Evolutionary conservation across 495 filamentous ascomycete species (phyloP).

Genomic region (Tuber borchii): DNA sequence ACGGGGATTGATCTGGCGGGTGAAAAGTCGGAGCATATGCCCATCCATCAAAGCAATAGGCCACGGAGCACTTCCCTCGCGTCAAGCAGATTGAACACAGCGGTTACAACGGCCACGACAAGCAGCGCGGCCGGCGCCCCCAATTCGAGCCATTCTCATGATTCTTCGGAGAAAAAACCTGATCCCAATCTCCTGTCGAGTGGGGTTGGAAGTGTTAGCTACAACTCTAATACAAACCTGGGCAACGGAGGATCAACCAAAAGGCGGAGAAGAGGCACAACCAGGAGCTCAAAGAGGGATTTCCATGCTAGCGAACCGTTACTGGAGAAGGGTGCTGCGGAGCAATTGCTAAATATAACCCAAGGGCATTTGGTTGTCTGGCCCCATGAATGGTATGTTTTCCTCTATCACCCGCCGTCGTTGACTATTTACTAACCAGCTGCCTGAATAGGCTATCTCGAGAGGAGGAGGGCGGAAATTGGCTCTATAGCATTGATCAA

Average conservation of each 20-base stretch:
- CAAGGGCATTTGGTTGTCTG: conserved; percentile 87
- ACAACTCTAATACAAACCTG: conserved; percentile 23
- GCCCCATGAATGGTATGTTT: conserved; percentile 73
- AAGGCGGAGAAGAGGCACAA: conserved; percentile 66
- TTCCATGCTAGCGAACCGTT: conserved; percentile 67
- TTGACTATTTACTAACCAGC: conserved; percentile 3
- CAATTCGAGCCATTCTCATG: conserved; percentile 16
- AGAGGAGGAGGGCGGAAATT: conserved; percentile 88
- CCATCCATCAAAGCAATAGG: conserved; percentile 29
- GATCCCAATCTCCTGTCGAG: conserved; percentile 25
- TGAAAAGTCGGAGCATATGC: conserved; percentile 46
- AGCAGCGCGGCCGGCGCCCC: conserved; percentile 15
- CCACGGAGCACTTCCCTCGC: conserved; percentile 32
- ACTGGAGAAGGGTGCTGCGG: conserved; percentile 63
- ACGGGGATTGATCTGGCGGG: conserved; percentile 37
- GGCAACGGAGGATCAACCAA: conserved; percentile 46
- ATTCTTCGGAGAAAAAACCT: conserved; percentile 17
- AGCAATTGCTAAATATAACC: conserved; percentile 70
- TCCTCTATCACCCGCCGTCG: neutral
- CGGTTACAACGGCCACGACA: conserved; percentile 32
- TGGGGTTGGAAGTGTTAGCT: conserved; percentile 7
- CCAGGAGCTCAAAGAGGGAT: conserved; percentile 64
- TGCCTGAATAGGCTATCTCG: conserved; percentile 52
- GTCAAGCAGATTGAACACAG: conserved; percentile 37
- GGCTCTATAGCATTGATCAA: conserved; percentile 93